These are phyloP conservation scores for Turnera subulata DNA, from an alignment of 345 rosid species.

Conservation along the genomic window DNA sequence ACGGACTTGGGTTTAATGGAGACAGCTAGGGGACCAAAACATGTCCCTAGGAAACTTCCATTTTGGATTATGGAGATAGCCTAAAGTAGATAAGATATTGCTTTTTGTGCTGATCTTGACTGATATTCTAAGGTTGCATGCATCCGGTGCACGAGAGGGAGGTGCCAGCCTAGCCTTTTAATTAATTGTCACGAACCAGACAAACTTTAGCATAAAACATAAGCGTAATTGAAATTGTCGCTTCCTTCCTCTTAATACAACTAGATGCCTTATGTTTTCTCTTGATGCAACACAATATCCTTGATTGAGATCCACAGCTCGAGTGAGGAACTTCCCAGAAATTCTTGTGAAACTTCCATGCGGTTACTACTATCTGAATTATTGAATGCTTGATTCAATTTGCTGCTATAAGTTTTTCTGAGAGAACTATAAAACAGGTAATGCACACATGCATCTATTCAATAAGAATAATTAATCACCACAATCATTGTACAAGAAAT, in stretches of 20 bases:
- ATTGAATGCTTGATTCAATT: not conserved
- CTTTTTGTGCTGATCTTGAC: not conserved
- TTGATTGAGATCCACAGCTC: slow-evolving; percentile 3
- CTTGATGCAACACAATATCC: not conserved
- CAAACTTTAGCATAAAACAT: slow-evolving; percentile 2
- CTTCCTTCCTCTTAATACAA: slow-evolving; percentile 2
- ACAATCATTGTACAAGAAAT: too few species aligned
- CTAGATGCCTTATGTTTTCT: slow-evolving; percentile 3
- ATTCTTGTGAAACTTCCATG: slow-evolving; percentile 6
- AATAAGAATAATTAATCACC: too few species aligned
- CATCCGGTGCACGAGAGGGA: slow-evolving; percentile 21
- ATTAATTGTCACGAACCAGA: slow-evolving; percentile 6
- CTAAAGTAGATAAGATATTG: not conserved
- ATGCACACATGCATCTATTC: too few species aligned
- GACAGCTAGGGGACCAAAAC: slow-evolving; percentile 30
- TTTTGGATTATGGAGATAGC: not conserved
- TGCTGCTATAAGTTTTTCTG: not conserved
- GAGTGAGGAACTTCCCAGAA: slow-evolving; percentile 5
- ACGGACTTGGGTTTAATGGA: slow-evolving; percentile 41
- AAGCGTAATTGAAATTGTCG: not conserved
- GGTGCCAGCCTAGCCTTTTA: slow-evolving; percentile 29
- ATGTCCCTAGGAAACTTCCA: slow-evolving; percentile 27
- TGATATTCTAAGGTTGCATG: slow-evolving; percentile 9
- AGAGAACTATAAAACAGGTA: too few species aligned
- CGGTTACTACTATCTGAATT: not conserved